These are phyloP conservation scores for Chlamydomonas reinhardtii DNA, from an alignment of 163 green algal genomes.

Conservation along the genomic window DNA sequence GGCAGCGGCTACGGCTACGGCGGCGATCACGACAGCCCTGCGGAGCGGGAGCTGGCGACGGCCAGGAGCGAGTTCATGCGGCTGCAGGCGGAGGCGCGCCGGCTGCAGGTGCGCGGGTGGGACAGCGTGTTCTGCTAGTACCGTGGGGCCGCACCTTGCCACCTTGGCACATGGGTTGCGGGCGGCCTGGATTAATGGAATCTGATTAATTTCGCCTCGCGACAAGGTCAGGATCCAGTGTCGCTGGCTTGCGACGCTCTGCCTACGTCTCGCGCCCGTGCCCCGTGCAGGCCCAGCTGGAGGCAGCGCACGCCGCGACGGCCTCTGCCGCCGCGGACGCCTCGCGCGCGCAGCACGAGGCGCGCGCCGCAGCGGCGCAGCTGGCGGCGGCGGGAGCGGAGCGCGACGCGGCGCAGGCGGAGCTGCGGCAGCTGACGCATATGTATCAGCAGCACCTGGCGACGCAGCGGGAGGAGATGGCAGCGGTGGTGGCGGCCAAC, in stretches of 20 bases:
- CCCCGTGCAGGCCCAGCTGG: slow-evolving; percentile 8
- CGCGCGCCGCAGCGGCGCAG: background rate
- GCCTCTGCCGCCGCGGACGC: slow-evolving; percentile 23
- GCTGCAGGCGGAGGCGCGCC: slow-evolving; percentile 24
- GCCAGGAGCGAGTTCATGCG: slow-evolving; percentile 8
- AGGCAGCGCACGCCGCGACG: slow-evolving; percentile 9
- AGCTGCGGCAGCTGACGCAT: slow-evolving; percentile 46
- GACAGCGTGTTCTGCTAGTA: background rate
- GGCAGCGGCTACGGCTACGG: slow-evolving; percentile 1
- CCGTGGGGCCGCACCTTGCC: too few relatives aligned
- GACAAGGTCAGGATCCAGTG: too few relatives aligned
- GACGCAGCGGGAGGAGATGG: slow-evolving; percentile 39
- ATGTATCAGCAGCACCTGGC: slow-evolving; percentile 43
- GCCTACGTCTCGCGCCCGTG: too few relatives aligned
- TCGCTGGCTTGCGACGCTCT: too few relatives aligned
- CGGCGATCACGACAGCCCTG: slow-evolving; percentile 29
- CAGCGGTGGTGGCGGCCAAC: background rate
- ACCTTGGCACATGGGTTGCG: too few relatives aligned
- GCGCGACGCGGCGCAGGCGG: slow-evolving; percentile 22
- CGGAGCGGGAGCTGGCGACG: slow-evolving; percentile 23
- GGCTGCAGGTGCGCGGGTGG: slow-evolving; percentile 18
- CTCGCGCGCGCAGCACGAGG: slow-evolving; percentile 15
- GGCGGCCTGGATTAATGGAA: too few relatives aligned
- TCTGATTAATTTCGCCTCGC: too few relatives aligned
- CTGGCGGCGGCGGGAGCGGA: slow-evolving; percentile 33